Evolutionary conservation across 345 rosid genomes (phyloP).

Genomic region (Linum lewisii): DNA sequence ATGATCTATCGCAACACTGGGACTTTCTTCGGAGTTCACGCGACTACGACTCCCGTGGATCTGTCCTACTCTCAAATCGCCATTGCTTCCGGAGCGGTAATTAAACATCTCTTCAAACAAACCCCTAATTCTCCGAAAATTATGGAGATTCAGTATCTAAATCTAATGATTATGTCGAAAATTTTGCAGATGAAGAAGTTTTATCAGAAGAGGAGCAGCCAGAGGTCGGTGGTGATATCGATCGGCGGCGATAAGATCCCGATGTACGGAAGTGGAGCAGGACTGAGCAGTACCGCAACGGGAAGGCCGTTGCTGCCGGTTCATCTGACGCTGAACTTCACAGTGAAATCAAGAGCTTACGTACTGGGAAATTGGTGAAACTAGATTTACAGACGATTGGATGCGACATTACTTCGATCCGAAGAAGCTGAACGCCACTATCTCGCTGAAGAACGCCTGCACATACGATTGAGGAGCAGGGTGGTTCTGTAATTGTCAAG

Average conservation of each 20-base stretch:
- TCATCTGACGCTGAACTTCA: constrained; percentile 46
- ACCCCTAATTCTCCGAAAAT: neutral
- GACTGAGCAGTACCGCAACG: constrained; percentile 43
- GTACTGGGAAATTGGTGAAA: constrained; percentile 81
- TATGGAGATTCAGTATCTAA: neutral
- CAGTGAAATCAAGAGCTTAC: constrained; percentile 63
- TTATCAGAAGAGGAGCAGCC: constrained; percentile 74
- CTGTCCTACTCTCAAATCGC: constrained; percentile 50
- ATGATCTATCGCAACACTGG: constrained; percentile 77
- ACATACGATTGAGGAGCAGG: constrained; percentile 31
- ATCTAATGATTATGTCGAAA: neutral
- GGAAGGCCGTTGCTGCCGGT: constrained; percentile 47
- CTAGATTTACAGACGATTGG: constrained; percentile 60
- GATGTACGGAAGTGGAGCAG: constrained; percentile 74
- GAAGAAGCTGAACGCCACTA: constrained; percentile 50
- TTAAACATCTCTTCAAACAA: constrained; percentile 6
- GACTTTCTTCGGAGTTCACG: constrained; percentile 92
- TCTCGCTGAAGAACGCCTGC: constrained; percentile 66
- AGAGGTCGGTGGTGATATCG: constrained; percentile 41
- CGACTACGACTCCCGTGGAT: constrained; percentile 65
- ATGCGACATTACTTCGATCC: constrained; percentile 51
- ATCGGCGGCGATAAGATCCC: constrained; percentile 69
- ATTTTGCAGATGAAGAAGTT: constrained; percentile 58
- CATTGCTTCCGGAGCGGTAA: constrained; percentile 77
- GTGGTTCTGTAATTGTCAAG: neutral